Evolutionary conservation across 2,329 filamentous ascomycete species (phyloP).

Genomic region (Gaeumannomyces sp.): DNA sequence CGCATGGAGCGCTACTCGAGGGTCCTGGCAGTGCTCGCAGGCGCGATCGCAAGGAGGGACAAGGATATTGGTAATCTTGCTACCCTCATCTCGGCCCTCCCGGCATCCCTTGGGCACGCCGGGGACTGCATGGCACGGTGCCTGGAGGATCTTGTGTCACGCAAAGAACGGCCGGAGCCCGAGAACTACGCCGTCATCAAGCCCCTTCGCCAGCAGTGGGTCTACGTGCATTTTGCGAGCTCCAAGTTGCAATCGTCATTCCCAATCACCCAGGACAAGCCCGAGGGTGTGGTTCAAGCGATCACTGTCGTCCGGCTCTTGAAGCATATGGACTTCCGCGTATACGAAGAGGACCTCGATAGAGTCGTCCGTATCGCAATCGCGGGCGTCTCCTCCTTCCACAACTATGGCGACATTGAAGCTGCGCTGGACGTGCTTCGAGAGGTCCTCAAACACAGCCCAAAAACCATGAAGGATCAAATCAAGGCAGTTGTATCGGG

Average conservation of each 20-base stretch:
- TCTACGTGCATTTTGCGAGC: constrained; percentile 40
- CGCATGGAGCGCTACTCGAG: constrained; percentile 16
- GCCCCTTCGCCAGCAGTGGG: constrained; percentile 38
- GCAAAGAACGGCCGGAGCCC: constrained; percentile 31
- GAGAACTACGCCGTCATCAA: constrained; percentile 38
- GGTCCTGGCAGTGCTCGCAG: constrained; percentile 22
- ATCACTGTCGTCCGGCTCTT: constrained; percentile 43
- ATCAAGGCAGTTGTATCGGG: constrained; percentile 43
- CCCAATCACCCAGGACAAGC: constrained; percentile 21
- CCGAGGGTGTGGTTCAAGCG: constrained; percentile 32
- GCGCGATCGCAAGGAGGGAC: constrained; percentile 27
- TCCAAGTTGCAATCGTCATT: constrained; percentile 40
- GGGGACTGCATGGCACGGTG: constrained; percentile 36
- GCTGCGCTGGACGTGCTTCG: constrained; percentile 43
- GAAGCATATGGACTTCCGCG: constrained; percentile 40
- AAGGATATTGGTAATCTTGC: constrained; percentile 27
- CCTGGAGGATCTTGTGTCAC: constrained; percentile 36
- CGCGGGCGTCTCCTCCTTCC: constrained; percentile 36
- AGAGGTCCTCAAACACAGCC: constrained; percentile 39
- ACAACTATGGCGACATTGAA: constrained; percentile 36
- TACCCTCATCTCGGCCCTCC: constrained; percentile 25
- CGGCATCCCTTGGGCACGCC: constrained; percentile 20
- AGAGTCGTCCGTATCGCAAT: constrained; percentile 44
- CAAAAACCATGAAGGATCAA: constrained; percentile 40
- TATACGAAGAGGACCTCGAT: constrained; percentile 45